A percentile compares a stretch with the other conserved stretches of the same genome.
These are phyloP conservation scores for Edaphochlamys debaryana DNA, from an alignment of 139 green algal species.

Conservation along the genomic window DNA sequence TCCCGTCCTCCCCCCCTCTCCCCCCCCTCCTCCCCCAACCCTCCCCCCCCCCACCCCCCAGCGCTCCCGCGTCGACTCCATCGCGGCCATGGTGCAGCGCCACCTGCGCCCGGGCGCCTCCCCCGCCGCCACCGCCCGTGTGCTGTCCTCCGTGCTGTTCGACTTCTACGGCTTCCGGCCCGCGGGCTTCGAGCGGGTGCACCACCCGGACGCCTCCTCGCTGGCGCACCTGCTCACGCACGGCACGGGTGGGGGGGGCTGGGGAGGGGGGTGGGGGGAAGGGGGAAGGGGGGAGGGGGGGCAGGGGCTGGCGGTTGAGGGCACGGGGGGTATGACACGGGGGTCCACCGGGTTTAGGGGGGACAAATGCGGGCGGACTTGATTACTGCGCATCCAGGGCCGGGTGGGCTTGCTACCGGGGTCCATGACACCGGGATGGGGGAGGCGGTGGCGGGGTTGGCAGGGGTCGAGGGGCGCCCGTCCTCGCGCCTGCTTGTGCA, in stretches of 20 bases:
- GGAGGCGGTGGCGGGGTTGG: no score
- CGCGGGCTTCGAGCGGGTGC: constrained; percentile 6
- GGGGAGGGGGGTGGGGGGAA: neutral
- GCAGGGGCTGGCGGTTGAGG: neutral
- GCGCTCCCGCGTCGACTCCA: neutral
- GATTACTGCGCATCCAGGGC: no score
- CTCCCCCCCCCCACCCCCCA: neutral
- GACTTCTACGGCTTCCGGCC: constrained; percentile 20
- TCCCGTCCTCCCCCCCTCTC: no score
- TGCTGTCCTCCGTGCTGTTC: constrained; percentile 14
- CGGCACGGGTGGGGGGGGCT: neutral
- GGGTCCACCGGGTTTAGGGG: no score
- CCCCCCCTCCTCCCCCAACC: neutral
- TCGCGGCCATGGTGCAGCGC: constrained; percentile 16
- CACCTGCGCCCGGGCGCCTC: neutral
- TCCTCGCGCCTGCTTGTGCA: no score
- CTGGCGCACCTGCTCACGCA: constrained; percentile 26
- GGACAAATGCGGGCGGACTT: no score
- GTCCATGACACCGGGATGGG: neutral
- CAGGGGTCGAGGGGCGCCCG: no score
- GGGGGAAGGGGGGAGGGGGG: neutral
- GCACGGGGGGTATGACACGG: neutral
- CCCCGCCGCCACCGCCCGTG: neutral
- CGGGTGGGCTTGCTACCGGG: no score
- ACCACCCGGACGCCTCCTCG: constrained; percentile 10